Base-by-base conservation (phyloP, 495 filamentous ascomycete genomes). In the Podospora didyma region DNA sequence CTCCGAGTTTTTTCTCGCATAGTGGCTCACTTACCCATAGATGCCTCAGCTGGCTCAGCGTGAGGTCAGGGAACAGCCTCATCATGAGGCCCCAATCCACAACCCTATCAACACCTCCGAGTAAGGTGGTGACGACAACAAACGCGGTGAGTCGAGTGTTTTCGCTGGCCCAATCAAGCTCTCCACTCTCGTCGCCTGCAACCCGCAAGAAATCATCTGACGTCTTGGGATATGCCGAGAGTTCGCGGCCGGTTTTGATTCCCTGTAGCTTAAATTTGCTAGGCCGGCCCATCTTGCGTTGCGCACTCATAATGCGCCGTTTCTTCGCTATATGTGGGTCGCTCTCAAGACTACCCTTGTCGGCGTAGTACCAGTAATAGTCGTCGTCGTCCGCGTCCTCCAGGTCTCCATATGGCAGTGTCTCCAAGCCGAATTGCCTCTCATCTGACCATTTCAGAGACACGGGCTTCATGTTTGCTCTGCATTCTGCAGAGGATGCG, bases 21-120 rank as follows among this genome's bases (percentile, higher is more conserved):
- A n/a, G n/a, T n/a, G n/a, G n/a, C n/a, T n/a, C n/a, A n/a, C n/a
- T n/a, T n/a, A n/a, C n/a, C 80, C 87, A 94, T 39, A 79, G 76
- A 19, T 82, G 82, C 48, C 80, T 75, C 9, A 96, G 71, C 39
- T 71, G 69, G 76, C 76, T 41, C 71, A 75, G 19, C 77, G 69
- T 59, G 80, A 79, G 52, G 78, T 79, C 73, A 12, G 85, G 84
- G 61, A 92, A 89, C 26, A 85, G 74, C 46, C 79, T 79, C 22
- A 78, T 58, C 20, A 96, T 79, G 41, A 95, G 67, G 6, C 81
- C 77, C 86, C 92, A 96, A 59, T 96, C 87, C 24, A 92, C 74
- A 1, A 77, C 70, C 48, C 76, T 77, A 42, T 89, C 84, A 10
- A 85, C 62, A 4, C 91, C 92, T 19, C 92, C 90, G 19, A 88